Evolutionary conservation across 768 basidiomycete genomes (phyloP).

Genomic region (Chalciporus pseudorubinellus): DNA sequence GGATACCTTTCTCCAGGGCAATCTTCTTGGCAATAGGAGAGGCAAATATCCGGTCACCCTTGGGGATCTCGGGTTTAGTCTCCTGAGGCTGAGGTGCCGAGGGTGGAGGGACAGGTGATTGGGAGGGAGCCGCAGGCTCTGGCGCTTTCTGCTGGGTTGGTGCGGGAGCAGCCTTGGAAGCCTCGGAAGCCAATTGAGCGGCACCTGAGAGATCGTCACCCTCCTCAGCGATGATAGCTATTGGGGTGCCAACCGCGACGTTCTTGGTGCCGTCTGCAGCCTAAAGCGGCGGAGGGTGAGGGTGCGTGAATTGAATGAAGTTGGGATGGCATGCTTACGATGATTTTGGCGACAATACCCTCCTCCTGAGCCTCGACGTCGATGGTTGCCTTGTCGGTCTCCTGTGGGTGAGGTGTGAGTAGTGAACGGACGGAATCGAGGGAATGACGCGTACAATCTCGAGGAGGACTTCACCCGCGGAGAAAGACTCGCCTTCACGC

Average conservation of each 20-base stretch:
- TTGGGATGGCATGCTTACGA: constrained; percentile 52
- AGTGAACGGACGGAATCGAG: constrained; percentile 1
- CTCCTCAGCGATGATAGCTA: constrained; percentile 92
- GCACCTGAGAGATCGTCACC: constrained; percentile 92
- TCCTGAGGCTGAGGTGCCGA: constrained; percentile 36
- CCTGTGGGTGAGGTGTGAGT: constrained; percentile 46
- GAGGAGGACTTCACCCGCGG: constrained; percentile 89
- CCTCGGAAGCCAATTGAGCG: constrained; percentile 66
- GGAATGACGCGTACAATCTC: constrained; percentile 70
- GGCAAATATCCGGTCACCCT: constrained; percentile 87
- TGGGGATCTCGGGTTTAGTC: constrained; percentile 53
- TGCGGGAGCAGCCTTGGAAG: constrained; percentile 39
- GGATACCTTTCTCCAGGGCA: constrained; percentile 90
- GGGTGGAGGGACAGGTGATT: constrained; percentile 35
- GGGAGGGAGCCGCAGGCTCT: constrained; percentile 42
- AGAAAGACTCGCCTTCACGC: constrained; percentile 89
- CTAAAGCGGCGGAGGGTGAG: constrained; percentile 38
- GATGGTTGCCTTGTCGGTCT: constrained; percentile 99
- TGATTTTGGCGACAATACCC: constrained; percentile 93
- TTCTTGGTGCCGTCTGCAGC: constrained; percentile 82
- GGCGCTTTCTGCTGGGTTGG: constrained; percentile 37
- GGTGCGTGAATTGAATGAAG: neutral
- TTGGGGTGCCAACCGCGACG: constrained; percentile 80
- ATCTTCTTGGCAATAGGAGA: constrained; percentile 96
- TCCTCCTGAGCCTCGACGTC: constrained; percentile 99